phyloP scores from a whole-genome alignment of 768 basidiomycete species.

The Filobasidium floriforme region DNA sequence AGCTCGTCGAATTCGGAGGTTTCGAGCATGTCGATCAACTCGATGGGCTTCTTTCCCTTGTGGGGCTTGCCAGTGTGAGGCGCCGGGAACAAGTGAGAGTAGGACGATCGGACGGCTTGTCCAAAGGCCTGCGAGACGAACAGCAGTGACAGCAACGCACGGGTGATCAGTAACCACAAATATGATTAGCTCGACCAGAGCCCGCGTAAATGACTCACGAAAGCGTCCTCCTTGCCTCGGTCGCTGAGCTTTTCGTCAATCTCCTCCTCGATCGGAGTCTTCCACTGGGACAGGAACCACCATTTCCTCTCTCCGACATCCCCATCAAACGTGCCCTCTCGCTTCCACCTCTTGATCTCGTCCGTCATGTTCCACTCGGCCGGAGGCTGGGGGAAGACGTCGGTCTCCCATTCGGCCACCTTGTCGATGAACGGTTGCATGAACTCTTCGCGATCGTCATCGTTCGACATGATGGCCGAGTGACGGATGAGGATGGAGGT shows the following conservation, averaged over 20 bases:
- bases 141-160: not conserved
- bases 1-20: not conserved
- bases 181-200: not conserved
- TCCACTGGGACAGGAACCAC: conserved; percentile 43
- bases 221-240: conserved; percentile 43
- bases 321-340: conserved; percentile 16
- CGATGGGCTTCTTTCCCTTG: conserved; percentile 22
- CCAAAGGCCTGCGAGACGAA: conserved; percentile 17
- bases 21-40: not conserved
- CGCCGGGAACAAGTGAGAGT: conserved; percentile 27
- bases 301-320: conserved; percentile 26
- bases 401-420: conserved; percentile 25
- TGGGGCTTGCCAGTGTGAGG: conserved; percentile 18
- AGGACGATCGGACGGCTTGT: conserved; percentile 20
- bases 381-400: conserved; percentile 11
- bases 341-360: conserved; percentile 20
- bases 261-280: conserved; percentile 42
- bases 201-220: conserved; percentile 25
- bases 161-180: not conserved
- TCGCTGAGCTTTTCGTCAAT: conserved; percentile 43
- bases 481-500: conserved; percentile 46
- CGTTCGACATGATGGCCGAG: conserved; percentile 45
- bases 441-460: conserved; percentile 45
- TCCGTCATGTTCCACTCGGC: conserved; percentile 14
- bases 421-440: conserved; percentile 46